Conservation (phyloP, 2,329 filamentous ascomycete species). For the Penicillium paneum region DNA sequence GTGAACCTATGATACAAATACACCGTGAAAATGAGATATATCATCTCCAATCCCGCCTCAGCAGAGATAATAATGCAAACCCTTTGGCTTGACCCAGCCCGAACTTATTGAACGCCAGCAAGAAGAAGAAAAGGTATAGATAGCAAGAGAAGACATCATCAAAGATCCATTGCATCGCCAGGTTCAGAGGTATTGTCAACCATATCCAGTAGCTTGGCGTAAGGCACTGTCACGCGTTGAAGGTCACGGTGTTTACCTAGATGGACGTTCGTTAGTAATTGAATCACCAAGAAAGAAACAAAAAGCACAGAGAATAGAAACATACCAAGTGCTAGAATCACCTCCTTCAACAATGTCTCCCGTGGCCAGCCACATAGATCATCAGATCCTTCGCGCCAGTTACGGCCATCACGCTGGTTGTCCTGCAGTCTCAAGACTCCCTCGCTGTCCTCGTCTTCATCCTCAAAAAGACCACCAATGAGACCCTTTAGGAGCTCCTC, state of each 20-base stretch:
- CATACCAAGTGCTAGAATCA: conserved; percentile 88
- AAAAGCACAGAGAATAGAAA: neutral
- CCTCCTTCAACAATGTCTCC: conserved; percentile 81
- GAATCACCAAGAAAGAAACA: conserved; percentile 3
- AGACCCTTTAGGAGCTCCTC: conserved; percentile 85
- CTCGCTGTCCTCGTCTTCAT: conserved; percentile 53
- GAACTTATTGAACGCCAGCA: conserved; percentile 22
- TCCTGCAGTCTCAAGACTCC: conserved; percentile 24
- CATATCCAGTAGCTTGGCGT: conserved; percentile 73
- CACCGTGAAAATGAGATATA: conserved; percentile 3
- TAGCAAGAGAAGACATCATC: conserved; percentile 8
- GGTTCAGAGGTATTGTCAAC: conserved; percentile 36
- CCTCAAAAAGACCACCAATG: conserved; percentile 64
- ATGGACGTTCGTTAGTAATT: conserved; percentile 7
- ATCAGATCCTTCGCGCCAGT: conserved; percentile 53
- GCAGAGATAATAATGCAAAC: conserved; percentile 10
- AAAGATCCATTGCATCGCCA: conserved; percentile 39
- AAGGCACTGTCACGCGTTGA: conserved; percentile 90
- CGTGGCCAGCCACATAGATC: conserved; percentile 88
- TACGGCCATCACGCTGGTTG: conserved; percentile 43
- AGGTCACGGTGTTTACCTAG: conserved; percentile 92
- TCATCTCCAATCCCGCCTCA: conserved; percentile 6
- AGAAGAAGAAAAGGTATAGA: conserved; percentile 4
- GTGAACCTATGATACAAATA: conserved; percentile 14
- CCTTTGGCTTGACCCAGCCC: conserved; percentile 8